phyloP scores from a whole-genome alignment of 768 basidiomycete genomes.

The Russula sp. region DNA sequence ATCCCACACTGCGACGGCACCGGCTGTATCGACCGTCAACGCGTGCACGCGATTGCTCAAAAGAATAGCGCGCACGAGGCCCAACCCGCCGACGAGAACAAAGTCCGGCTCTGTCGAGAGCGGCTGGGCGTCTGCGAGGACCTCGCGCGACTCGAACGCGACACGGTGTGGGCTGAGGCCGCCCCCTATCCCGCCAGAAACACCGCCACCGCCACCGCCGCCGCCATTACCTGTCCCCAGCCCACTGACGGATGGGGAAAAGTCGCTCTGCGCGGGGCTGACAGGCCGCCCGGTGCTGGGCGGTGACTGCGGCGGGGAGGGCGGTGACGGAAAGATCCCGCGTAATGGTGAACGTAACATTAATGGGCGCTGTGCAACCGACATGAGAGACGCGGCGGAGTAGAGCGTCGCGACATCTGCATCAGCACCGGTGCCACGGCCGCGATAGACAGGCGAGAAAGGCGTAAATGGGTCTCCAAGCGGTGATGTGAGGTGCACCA shows the following conservation, averaged over 20 bases:
- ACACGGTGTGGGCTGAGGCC: conserved; percentile 36
- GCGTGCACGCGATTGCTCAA: conserved; percentile 88
- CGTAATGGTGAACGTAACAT: conserved; percentile 31
- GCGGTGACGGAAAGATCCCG: conserved; percentile 27
- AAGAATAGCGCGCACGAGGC: conserved; percentile 73
- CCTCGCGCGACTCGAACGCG: conserved; percentile 64
- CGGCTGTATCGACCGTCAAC: conserved; percentile 81
- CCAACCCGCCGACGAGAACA: conserved; percentile 66
- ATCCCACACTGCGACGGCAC: conserved; percentile 91
- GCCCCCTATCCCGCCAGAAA: conserved; percentile 25
- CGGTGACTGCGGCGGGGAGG: conserved; percentile 22
- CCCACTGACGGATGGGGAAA: conserved; percentile 13
- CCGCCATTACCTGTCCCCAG: neutral
- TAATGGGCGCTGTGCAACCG: conserved; percentile 41
- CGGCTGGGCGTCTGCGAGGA: conserved; percentile 70
- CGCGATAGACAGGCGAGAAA: conserved; percentile 36
- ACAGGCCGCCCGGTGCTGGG: conserved; percentile 26
- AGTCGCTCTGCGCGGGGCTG: conserved; percentile 26
- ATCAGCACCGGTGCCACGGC: conserved; percentile 40
- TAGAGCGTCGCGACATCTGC: conserved; percentile 81
- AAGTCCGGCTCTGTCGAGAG: conserved; percentile 51
- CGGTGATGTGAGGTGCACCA: conserved; percentile 61
- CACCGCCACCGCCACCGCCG: no score
- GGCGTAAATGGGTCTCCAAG: conserved; percentile 42
- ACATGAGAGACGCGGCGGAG: conserved; percentile 76